Percentiles rank a stretch among this genome's conserved stretches.
Evolutionary conservation across 1,139 yeast genomes (phyloP).

Genomic region (Candida sp.): DNA sequence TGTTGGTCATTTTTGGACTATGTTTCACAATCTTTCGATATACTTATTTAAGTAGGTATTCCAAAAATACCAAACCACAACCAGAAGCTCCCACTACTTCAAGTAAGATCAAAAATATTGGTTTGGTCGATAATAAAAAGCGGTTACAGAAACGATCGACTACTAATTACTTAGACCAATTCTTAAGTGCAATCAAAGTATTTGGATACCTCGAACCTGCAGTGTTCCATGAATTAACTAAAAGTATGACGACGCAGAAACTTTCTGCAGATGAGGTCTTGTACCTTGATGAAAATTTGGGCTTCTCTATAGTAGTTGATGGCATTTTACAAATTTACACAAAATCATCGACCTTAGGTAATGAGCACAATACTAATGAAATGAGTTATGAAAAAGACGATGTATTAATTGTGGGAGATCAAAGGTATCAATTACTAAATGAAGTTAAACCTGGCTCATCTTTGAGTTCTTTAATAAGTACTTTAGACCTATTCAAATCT

Average conservation of each 20-base stretch:
- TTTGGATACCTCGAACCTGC: slow-evolving; percentile 91
- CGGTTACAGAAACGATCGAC: slow-evolving; percentile 18
- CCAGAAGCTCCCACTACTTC: slow-evolving; percentile 2
- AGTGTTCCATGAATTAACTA: slow-evolving; percentile 90
- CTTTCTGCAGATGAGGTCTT: slow-evolving; percentile 74
- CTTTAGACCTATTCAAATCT: slow-evolving; percentile 56
- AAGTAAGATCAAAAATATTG: slow-evolving; percentile 7
- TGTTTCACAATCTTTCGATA: slow-evolving; percentile 35
- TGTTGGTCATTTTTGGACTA: slow-evolving; percentile 16
- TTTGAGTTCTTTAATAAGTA: slow-evolving; percentile 75
- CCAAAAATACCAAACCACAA: slow-evolving; percentile 20
- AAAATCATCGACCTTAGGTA: slow-evolving; percentile 29
- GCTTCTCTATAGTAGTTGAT: slow-evolving; percentile 93
- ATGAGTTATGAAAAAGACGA: slow-evolving; percentile 37
- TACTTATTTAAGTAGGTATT: slow-evolving; percentile 35
- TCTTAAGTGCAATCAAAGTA: slow-evolving; percentile 84
- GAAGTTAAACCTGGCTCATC: slow-evolving; percentile 88
- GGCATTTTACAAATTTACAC: slow-evolving; percentile 84
- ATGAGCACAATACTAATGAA: slow-evolving; percentile 19
- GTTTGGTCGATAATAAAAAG: slow-evolving; percentile 27
- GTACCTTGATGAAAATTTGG: slow-evolving; percentile 68
- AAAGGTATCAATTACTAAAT: slow-evolving; percentile 68
- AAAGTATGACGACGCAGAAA: slow-evolving; percentile 88
- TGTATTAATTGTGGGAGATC: slow-evolving; percentile 40
- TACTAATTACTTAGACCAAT: slow-evolving; percentile 74